Base-by-base conservation (phyloP, 495 filamentous ascomycete genomes). In the Xylaria bambusicola region DNA sequence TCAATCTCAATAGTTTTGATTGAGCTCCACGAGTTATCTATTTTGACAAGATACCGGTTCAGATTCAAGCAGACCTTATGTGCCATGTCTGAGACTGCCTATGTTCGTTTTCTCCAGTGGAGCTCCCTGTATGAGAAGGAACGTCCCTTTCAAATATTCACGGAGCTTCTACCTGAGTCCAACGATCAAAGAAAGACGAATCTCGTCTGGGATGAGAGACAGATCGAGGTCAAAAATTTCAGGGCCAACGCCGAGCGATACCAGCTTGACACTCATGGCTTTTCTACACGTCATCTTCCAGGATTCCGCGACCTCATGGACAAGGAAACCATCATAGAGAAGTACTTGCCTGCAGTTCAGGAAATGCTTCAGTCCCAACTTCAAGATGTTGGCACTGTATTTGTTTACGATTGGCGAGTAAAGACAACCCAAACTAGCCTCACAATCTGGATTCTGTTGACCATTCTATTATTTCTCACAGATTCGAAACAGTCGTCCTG, bases 131-230 rank as follows among this genome's bases (percentile, higher is more conserved):
- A 47, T 18, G 44, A 47, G n/a, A 47, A 47, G 13, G 44, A 47
- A 18, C 18, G 24, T 8, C 44, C 44, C 17, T 47, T 47, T 27
- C 44, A 47, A n/a, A 47, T 47, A 47, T 47, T 47, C 17, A 27
- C 44, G 2, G 17, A 47, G 3, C 44, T 47, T 8, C 44, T 47
- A 4, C 44, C 44, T 3, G 44, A 47, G 18, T 23, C 24, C 4
- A 6, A 47, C 9, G 44, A 47, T 18, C 44, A n/a, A 21, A 23
- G 44, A 23, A 47, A 4, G 44, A 47, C 20, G 7, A 47, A 47
- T 18, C 24, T 47, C 9, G 17, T 27, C 6, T 47, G 44, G 44
- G 44, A 47, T 15, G 44, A 23, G 24, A 47, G 24, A 47, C 20
- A 21, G 7, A 47, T 47, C 7, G 12, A 23, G 7, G 44, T 47